These are phyloP conservation scores for Houttuynia cordata DNA, from an alignment of 164 flowering plant genomes.

Conservation along the genomic window DNA sequence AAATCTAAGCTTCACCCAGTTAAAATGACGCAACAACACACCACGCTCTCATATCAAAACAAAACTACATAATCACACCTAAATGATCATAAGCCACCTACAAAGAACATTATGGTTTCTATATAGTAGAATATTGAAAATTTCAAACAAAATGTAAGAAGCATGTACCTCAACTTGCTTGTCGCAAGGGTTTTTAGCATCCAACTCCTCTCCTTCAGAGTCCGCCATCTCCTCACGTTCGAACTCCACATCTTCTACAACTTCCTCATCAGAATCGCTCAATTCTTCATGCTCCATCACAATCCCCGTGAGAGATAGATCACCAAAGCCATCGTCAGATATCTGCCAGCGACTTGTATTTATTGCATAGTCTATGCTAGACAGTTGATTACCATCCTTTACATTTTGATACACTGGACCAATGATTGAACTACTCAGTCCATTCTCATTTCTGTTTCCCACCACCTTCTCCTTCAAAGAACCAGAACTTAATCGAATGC, in stretches of 20 bases:
- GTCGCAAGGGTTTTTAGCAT: conserved; percentile 23
- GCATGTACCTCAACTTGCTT: conserved; percentile 38
- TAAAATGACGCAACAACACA: neutral
- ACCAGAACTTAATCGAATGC: conserved; percentile 54
- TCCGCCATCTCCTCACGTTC: conserved; percentile 96
- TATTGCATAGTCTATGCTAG: neutral
- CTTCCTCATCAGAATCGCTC: conserved; percentile 93
- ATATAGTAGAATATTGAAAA: neutral
- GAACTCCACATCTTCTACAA: conserved; percentile 76
- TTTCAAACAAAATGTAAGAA: conserved; percentile 3
- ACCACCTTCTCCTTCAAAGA: conserved; percentile 23
- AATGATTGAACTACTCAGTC: conserved; percentile 7
- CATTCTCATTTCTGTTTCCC: conserved; percentile 11
- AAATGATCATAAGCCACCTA: neutral
- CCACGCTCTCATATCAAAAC: neutral
- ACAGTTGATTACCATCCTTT: conserved; percentile 4
- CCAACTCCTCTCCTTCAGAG: conserved; percentile 69
- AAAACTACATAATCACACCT: neutral
- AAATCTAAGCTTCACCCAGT: too few relatives aligned
- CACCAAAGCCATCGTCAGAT: conserved; percentile 22
- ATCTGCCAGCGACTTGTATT: conserved; percentile 1
- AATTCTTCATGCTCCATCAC: conserved; percentile 98
- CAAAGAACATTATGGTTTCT: neutral
- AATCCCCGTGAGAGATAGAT: conserved; percentile 58
- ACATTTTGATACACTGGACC: conserved; percentile 7